Conservation (phyloP, 306 rosid species). For the Canavalia gladiata region DNA sequence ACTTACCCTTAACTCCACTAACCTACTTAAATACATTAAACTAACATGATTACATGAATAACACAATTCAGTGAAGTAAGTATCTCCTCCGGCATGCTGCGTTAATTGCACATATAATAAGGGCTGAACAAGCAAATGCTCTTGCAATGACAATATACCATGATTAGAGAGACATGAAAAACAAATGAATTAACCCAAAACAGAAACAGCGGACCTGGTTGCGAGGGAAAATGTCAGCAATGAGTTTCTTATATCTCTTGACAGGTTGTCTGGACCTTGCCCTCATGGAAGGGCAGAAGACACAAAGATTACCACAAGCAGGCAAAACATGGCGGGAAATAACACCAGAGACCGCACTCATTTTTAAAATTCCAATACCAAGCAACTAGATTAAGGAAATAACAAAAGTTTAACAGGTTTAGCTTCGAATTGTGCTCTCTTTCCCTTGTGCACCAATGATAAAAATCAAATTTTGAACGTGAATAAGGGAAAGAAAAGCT, state of each 20-base stretch:
- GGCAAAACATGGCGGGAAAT: slow-evolving; percentile 94
- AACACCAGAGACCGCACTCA: slow-evolving; percentile 80
- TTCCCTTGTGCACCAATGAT: slow-evolving; percentile 65
- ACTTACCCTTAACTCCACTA: slow-evolving; percentile 39
- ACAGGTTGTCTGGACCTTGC: slow-evolving; percentile 98
- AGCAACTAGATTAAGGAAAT: slow-evolving; percentile 19
- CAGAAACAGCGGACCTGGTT: slow-evolving; percentile 65
- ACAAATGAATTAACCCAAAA: slow-evolving; percentile 6
- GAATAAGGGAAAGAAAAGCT: slow-evolving; percentile 78
- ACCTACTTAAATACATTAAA: slow-evolving; percentile 42
- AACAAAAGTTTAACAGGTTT: neutral
- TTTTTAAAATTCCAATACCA: slow-evolving; percentile 44
- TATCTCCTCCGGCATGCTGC: slow-evolving; percentile 37
- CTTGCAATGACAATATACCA: slow-evolving; percentile 43
- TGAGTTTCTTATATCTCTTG: slow-evolving; percentile 99
- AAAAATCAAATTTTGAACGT: slow-evolving; percentile 40
- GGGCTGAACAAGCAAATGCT: slow-evolving; percentile 12
- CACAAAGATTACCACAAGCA: slow-evolving; percentile 86
- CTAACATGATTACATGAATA: neutral
- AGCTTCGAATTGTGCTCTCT: slow-evolving; percentile 55
- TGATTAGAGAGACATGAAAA: slow-evolving; percentile 4
- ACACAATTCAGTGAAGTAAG: neutral
- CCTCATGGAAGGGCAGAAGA: slow-evolving; percentile 91
- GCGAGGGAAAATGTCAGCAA: slow-evolving; percentile 92
- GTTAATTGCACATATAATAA: slow-evolving; percentile 6